A percentile compares a stretch with the other conserved stretches of the same genome.
These are phyloP conservation scores for Coniferiporia sulphurascens DNA, from an alignment of 1,284 basidiomycete genomes.

Conservation along the genomic window DNA sequence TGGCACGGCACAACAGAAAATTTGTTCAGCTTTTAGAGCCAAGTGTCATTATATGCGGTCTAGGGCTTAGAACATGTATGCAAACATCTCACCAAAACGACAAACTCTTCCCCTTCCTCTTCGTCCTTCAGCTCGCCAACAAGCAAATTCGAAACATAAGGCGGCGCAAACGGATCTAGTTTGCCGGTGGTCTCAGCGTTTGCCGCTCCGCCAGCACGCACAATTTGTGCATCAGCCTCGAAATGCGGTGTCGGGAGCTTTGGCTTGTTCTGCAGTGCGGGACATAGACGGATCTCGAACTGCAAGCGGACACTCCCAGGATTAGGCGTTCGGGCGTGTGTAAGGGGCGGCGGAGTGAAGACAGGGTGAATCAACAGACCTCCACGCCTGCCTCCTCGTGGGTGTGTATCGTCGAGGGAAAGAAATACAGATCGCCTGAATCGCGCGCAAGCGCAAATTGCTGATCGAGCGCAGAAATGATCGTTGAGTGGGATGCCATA, in stretches of 20 bases:
- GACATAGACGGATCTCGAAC: slow-evolving; percentile 81
- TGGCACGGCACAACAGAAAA: slow-evolving; percentile 80
- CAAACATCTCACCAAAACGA: slow-evolving; percentile 57
- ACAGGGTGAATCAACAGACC: slow-evolving; percentile 35
- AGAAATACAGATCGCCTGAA: slow-evolving; percentile 74
- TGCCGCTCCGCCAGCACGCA: slow-evolving; percentile 15
- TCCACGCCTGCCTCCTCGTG: slow-evolving; percentile 59
- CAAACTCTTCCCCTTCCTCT: slow-evolving; percentile 59
- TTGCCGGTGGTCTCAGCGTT: slow-evolving; percentile 23
- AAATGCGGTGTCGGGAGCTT: slow-evolving; percentile 44
- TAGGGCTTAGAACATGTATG: not conserved
- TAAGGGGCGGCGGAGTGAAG: not conserved
- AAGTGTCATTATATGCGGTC: not conserved
- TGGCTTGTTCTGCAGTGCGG: slow-evolving; percentile 75
- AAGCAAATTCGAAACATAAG: slow-evolving; percentile 69
- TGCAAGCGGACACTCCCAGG: slow-evolving; percentile 28
- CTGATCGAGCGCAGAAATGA: slow-evolving; percentile 55
- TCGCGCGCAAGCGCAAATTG: slow-evolving; percentile 57
- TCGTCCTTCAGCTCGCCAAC: slow-evolving; percentile 69
- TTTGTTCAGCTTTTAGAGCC: slow-evolving; percentile 65
- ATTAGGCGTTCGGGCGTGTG: not conserved
- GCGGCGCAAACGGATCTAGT: slow-evolving; percentile 74
- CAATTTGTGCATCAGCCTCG: slow-evolving; percentile 28
- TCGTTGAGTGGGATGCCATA: slow-evolving; percentile 28
- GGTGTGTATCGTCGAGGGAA: slow-evolving; percentile 59